A percentile compares a stretch with the other conserved stretches of the same genome.
Evolutionary conservation across 2,329 filamentous ascomycete genomes (phyloP).

Genomic region (Colletotrichum sp.): DNA sequence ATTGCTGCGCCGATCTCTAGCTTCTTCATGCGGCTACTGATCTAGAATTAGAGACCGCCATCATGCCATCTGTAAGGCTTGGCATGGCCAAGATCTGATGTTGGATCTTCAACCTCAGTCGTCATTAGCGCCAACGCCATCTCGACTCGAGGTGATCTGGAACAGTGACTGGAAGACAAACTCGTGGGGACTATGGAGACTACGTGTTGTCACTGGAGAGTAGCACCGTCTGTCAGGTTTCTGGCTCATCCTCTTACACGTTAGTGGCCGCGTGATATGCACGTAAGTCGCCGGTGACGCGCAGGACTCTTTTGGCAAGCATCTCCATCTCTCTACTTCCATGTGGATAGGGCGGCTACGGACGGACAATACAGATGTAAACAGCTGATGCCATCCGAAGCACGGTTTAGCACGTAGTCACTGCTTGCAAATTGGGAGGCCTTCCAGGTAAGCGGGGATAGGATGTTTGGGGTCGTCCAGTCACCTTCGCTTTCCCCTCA

Average conservation of each 20-base stretch:
- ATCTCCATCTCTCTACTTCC: neutral
- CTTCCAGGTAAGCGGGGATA: conserved; percentile 10
- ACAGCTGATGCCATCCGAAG: neutral
- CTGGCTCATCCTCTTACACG: neutral
- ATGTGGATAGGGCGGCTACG: neutral
- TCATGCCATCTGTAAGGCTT: neutral
- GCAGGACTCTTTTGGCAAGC: neutral
- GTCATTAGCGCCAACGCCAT: neutral
- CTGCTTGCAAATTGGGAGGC: conserved; percentile 3
- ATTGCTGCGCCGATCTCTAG: neutral
- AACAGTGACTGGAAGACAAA: neutral
- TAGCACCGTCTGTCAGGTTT: conserved; percentile 3
- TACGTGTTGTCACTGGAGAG: neutral
- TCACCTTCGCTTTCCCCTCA: neutral
- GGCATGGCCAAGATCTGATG: neutral
- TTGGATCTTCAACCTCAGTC: neutral
- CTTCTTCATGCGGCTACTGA: neutral
- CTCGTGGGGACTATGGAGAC: neutral
- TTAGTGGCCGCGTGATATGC: conserved; percentile 8
- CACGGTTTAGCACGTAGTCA: neutral
- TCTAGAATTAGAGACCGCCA: neutral
- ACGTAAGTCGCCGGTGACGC: conserved; percentile 12
- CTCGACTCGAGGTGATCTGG: neutral
- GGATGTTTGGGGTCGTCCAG: neutral
- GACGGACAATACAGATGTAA: neutral